Percentiles rank a stretch among this genome's conserved stretches.
These are phyloP conservation scores for Mediolabrus comicus DNA, from an alignment of 108 stramenopile species.

Conservation along the genomic window DNA sequence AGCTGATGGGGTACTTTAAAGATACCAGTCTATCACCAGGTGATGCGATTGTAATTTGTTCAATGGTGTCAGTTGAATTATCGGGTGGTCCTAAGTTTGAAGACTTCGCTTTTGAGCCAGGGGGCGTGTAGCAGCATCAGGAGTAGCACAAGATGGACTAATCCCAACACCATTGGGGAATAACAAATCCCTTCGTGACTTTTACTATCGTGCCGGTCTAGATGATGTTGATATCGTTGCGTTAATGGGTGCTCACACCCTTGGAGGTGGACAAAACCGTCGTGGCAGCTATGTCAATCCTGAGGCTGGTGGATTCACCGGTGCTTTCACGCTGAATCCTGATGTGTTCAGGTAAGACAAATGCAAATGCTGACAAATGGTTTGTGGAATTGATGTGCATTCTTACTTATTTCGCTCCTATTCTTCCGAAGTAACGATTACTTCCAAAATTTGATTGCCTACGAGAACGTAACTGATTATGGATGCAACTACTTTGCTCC, in stretches of 20 bases:
- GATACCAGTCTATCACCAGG: neutral
- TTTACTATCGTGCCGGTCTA: neutral
- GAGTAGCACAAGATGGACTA: neutral
- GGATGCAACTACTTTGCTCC: no score
- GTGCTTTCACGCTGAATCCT: no score
- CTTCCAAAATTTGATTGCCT: no score
- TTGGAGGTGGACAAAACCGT: no score
- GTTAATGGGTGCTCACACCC: neutral
- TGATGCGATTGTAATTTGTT: neutral
- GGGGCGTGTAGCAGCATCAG: neutral
- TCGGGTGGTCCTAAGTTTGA: neutral
- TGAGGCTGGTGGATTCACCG: no score
- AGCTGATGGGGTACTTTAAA: neutral
- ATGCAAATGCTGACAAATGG: no score
- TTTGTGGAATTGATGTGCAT: no score
- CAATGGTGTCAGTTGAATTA: neutral
- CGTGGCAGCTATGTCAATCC: no score
- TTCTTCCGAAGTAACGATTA: no score
- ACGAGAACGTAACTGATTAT: no score
- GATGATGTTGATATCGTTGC: neutral
- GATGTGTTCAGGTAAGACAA: no score
- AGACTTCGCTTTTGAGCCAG: neutral
- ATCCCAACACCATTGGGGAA: neutral
- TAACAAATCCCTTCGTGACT: neutral
- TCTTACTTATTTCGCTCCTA: no score